Base-by-base conservation (phyloP, 495 filamentous ascomycete genomes). In the Cladorrhinum samala region DNA sequence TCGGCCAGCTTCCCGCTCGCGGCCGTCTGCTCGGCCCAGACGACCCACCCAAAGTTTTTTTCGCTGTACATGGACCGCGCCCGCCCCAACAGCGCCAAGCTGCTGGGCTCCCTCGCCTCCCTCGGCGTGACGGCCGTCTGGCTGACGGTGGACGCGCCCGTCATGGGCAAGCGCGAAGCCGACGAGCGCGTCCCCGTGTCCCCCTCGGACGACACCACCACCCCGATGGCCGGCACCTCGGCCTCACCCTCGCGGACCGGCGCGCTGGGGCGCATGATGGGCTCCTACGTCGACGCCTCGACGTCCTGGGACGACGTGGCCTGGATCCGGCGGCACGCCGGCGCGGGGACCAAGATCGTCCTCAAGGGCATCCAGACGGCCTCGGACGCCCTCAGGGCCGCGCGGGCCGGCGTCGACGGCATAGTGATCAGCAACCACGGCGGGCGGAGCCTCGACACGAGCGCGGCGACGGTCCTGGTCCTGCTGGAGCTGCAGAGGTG, bases 11-110 rank as follows among this genome's bases (percentile, higher is more conserved):
- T 77, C 57, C 73, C 82, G 2, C 67, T 89, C 23, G 66, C 75
- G 2, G 84, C 88, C 19, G 79, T 93, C 17, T 65, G 77, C 24
- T 62, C 66, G 16, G 66, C 76, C 13, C 59, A 2, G 66, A 68
- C 30, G 70, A 50, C 6, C 21, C 36, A 55, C 13, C 70, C 73
- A 1, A 78, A 88, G 59, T 90, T 90, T 72, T 85, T 91, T 59
- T 89, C 93, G 59, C 70, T 95, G 36, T 95, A 95, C 59, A 87
- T 93, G 48, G 85, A 92, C 66, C 82, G 81, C 39, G 76, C 88
- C 53, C 78, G 87, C 1, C 49, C 69, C 40, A 87, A 87, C 56
- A 83, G 84, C n/a, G 85, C 82, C 44, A 72, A 67, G 0, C 70
- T 93, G 9, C 69, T 94, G n/a, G n/a, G n/a, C n/a, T n/a, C n/a